Evolutionary conservation across 2,329 filamentous ascomycete genomes (phyloP), one percentile per base, ranked within the genome.

Genomic region (Cadophora sp.): DNA sequence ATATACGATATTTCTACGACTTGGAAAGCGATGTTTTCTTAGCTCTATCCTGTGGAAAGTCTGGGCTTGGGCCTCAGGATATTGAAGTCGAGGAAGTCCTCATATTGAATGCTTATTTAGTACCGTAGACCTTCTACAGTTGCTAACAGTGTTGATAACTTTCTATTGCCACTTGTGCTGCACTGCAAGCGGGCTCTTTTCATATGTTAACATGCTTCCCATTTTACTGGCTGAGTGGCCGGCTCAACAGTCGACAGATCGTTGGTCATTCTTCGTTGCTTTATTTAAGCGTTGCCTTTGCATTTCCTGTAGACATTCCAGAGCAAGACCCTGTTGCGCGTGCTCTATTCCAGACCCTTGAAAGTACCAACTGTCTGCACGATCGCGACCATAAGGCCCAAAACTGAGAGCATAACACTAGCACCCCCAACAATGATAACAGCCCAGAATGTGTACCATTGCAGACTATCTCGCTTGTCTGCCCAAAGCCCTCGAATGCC

Each of bases 1-100:
- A 61, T 61, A 47, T 24, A 56, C 56, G 45, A 65, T 63, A 53
- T 56, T 36, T 27, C 45, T 50, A 65, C 13, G 55, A 65, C 48
- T 65, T 43, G 43, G n/a, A n/a, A 18, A 24, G 14, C 14, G 22
- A 8, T 16, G 20, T 11, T 41, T 20, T 24, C 16, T 20, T 24
- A n/a, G 20, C 41, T 22, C 6, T 58, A 1, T 30, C 13, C 4
- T 7, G 3, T 14, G 13, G 1, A 24, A 41, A 41, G 1, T 24
- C 13, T 24, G n/a, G n/a, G n/a, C n/a, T n/a, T n/a, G n/a, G n/a
- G n/a, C n/a, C 6, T 48, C 45, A n/a, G 18, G 45, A 33, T 33
- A 33, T 4, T 33, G 30, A 47, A 47, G 43, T 47, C 43, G 43
- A 22, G 45, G 45, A 7, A 48, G 20, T 7, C 14, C 6, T 5